A percentile compares a stretch with the other conserved stretches of the same genome.
Evolutionary conservation across 768 basidiomycete genomes (phyloP).

Genomic region (Hypholoma fasciculare): DNA sequence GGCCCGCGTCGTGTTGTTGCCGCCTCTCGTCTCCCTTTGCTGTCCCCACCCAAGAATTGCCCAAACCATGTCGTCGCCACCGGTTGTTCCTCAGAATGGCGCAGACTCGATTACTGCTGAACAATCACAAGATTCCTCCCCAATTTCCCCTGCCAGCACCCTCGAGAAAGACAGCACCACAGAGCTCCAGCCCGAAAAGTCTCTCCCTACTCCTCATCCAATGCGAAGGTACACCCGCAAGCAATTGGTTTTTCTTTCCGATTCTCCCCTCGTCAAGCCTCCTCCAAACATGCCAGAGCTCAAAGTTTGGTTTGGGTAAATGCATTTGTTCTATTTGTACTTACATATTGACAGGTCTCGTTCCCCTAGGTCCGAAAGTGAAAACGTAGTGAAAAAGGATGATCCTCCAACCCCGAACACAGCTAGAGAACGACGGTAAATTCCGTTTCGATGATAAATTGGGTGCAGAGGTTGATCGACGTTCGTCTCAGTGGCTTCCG

Average conservation of each 20-base stretch:
- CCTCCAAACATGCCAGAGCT: slow-evolving; percentile 79
- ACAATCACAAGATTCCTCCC: slow-evolving; percentile 12
- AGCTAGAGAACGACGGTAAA: slow-evolving; percentile 70
- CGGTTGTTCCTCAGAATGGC: slow-evolving; percentile 4
- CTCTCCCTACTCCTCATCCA: slow-evolving; percentile 35
- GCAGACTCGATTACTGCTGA: slow-evolving; percentile 3
- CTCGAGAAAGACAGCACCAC: slow-evolving; percentile 15
- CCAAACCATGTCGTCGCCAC: slow-evolving; percentile 19
- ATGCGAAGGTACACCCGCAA: slow-evolving; percentile 69
- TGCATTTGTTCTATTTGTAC: slow-evolving; percentile 15
- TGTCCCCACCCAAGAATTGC: slow-evolving; percentile 7
- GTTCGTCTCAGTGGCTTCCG: slow-evolving; percentile 54
- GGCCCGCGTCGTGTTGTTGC: slow-evolving; percentile 35
- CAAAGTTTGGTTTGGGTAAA: slow-evolving; percentile 89
- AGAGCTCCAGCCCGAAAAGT: slow-evolving; percentile 26
- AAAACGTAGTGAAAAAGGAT: slow-evolving; percentile 66
- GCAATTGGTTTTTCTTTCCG: slow-evolving; percentile 66
- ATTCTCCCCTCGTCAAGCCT: slow-evolving; percentile 72
- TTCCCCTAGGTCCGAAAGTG: slow-evolving; percentile 52
- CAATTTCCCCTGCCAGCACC: slow-evolving; percentile 16
- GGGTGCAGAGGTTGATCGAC: background rate
- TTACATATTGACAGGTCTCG: slow-evolving; percentile 26
- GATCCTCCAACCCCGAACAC: slow-evolving; percentile 56
- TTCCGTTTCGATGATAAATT: background rate
- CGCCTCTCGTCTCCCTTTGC: slow-evolving; percentile 20